A percentile compares a stretch with the other conserved stretches of the same genome.
Evolutionary conservation across 257 asterid genomes (phyloP).

Genomic region (Jacaranda copaia): DNA sequence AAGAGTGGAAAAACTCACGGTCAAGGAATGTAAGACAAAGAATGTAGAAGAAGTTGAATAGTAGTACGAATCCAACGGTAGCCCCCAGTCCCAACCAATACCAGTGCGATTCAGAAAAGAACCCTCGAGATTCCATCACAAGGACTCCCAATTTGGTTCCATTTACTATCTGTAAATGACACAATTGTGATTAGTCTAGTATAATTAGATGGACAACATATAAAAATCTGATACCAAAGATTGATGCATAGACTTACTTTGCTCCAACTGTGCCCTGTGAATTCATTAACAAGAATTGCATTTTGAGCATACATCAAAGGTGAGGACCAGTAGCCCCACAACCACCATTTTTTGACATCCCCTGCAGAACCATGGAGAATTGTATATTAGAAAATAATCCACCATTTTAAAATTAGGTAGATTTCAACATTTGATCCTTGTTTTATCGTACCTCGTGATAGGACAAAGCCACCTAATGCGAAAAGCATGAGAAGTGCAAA

Average conservation of each 20-base stretch:
- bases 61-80: slow-evolving; percentile 39
- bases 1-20: slow-evolving; percentile 40
- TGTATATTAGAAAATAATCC: background rate
- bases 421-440: slow-evolving; percentile 7
- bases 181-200: background rate
- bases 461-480: slow-evolving; percentile 71
- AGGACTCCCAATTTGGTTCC: slow-evolving; percentile 45
- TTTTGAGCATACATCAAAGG: slow-evolving; percentile 73
- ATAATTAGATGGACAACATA: background rate
- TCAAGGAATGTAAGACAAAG: slow-evolving; percentile 43
- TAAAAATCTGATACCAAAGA: background rate
- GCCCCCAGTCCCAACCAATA: slow-evolving; percentile 55
- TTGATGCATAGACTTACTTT: slow-evolving; percentile 47
- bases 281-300: slow-evolving; percentile 70
- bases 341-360: slow-evolving; percentile 74
- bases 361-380: slow-evolving; percentile 39
- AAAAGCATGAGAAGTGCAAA: slow-evolving; percentile 56
- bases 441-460: slow-evolving; percentile 60
- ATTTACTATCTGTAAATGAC: slow-evolving; percentile 28
- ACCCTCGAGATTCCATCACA: slow-evolving; percentile 46
- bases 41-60: slow-evolving; percentile 39
- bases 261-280: slow-evolving; percentile 68
- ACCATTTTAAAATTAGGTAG: background rate
- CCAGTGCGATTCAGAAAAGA: slow-evolving; percentile 47
- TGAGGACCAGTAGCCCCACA: slow-evolving; percentile 81